Conservation (phyloP, 352 stramenopile species). For the Phytopythium helicoides region DNA sequence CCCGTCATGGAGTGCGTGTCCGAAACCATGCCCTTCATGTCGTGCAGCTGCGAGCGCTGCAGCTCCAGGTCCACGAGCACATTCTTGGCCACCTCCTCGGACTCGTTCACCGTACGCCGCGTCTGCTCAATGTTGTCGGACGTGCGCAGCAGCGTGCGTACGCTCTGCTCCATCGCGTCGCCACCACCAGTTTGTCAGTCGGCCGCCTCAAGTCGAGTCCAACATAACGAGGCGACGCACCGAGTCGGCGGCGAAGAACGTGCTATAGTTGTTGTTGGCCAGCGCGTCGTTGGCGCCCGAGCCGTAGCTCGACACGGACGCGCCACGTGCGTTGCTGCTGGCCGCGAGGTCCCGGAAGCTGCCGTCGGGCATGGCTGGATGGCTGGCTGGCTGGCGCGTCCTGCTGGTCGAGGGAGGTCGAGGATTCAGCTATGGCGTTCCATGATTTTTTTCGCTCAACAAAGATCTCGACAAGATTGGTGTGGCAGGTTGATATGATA, state of each 20-base stretch:
- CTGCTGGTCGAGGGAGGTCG: no score
- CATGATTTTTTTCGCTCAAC: slow-evolving; percentile 2
- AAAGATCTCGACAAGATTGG: not conserved
- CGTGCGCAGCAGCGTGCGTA: slow-evolving; percentile 61
- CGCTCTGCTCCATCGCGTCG: slow-evolving; percentile 27
- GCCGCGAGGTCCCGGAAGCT: slow-evolving; percentile 27
- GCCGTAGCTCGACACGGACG: slow-evolving; percentile 22
- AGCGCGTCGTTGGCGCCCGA: slow-evolving; percentile 18
- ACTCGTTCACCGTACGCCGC: slow-evolving; percentile 57
- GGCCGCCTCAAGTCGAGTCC: not conserved
- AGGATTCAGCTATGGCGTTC: not conserved
- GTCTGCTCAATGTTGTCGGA: slow-evolving; percentile 75
- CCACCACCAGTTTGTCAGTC: not conserved
- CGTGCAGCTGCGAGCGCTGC: slow-evolving; percentile 73
- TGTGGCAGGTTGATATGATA: not conserved
- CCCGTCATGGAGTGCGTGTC: slow-evolving; percentile 68
- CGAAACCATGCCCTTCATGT: slow-evolving; percentile 78
- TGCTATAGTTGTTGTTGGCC: slow-evolving; percentile 66
- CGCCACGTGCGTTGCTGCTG: slow-evolving; percentile 16
- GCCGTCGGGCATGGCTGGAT: slow-evolving; percentile 29
- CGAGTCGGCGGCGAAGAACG: slow-evolving; percentile 52
- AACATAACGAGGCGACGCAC: slow-evolving; percentile 18
- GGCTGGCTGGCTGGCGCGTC: no score
- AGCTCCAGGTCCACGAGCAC: slow-evolving; percentile 78
- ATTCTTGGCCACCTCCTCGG: slow-evolving; percentile 66